These are phyloP conservation scores for Verbena officinalis DNA, from an alignment of 257 asterid genomes.

Conservation along the genomic window DNA sequence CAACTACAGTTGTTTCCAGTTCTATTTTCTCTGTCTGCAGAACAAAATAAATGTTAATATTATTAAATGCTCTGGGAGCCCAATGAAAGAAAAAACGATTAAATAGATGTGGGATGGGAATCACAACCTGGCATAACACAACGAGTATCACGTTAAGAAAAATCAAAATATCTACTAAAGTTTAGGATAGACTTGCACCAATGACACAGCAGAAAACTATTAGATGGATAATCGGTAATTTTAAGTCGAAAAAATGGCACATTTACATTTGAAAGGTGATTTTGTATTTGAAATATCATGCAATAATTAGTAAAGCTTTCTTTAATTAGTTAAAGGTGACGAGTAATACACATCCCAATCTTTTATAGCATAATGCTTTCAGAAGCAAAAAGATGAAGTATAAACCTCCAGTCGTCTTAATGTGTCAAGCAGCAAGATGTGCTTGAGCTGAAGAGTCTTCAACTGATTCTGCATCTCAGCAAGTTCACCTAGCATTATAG, in stretches of 20 bases:
- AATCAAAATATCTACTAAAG: conserved; percentile 7
- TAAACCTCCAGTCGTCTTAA: conserved; percentile 89
- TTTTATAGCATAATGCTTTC: conserved; percentile 30
- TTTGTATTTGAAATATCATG: too few relatives aligned
- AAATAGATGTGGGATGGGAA: conserved; percentile 15
- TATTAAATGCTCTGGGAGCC: conserved; percentile 18
- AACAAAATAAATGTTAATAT: conserved; percentile 24
- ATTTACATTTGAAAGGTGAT: too few relatives aligned
- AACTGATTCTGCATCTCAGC: conserved; percentile 81
- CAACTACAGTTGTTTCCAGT: conserved; percentile 97
- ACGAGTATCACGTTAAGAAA: conserved; percentile 23
- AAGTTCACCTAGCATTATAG: conserved; percentile 75
- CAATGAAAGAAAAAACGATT: conserved; percentile 7
- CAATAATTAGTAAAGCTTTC: too few relatives aligned
- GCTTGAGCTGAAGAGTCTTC: conserved; percentile 84
- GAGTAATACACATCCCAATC: neutral
- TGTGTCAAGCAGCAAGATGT: conserved; percentile 82
- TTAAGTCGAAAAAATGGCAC: neutral
- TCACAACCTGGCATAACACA: conserved; percentile 13
- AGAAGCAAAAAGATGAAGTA: conserved; percentile 31
- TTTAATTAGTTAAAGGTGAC: too few relatives aligned
- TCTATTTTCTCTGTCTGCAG: conserved; percentile 93
- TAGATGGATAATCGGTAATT: neutral
- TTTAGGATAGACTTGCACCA: conserved; percentile 16
- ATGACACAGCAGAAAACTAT: neutral